Conservation (phyloP, 805 yeast species). For the Ogataea methanolica region DNA sequence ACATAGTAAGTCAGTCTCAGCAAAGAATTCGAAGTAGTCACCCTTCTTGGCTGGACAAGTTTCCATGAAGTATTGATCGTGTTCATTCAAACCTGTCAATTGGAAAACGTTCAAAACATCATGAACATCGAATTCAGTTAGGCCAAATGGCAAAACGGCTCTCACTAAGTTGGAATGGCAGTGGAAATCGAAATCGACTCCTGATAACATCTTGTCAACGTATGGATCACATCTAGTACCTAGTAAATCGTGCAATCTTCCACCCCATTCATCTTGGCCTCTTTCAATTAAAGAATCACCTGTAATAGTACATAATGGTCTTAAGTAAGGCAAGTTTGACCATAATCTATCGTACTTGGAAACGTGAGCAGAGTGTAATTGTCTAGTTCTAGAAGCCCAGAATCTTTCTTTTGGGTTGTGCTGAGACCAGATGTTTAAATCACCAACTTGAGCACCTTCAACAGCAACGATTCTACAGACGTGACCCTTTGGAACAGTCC, state of each 20-base stretch:
- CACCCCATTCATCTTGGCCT: constrained; percentile 61
- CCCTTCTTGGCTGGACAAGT: constrained; percentile 57
- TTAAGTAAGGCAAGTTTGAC: constrained; percentile 61
- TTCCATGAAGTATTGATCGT: constrained; percentile 68
- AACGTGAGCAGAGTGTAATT: constrained; percentile 59
- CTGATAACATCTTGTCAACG: constrained; percentile 58
- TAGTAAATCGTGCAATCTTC: constrained; percentile 58
- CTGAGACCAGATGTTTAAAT: constrained; percentile 59
- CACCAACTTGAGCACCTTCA: constrained; percentile 70
- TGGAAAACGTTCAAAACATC: constrained; percentile 68
- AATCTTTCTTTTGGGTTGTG: constrained; percentile 59
- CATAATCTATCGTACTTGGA: constrained; percentile 57
- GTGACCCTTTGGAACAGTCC: constrained; percentile 57
- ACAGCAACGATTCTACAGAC: constrained; percentile 59
- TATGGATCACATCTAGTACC: constrained; percentile 72
- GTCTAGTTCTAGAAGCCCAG: constrained; percentile 70
- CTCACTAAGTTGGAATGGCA: constrained; percentile 63
- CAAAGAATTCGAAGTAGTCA: constrained; percentile 63
- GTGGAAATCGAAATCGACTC: constrained; percentile 61
- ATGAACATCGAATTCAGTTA: constrained; percentile 63
- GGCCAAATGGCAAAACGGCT: constrained; percentile 54
- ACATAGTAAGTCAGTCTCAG: constrained; percentile 59
- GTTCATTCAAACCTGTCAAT: constrained; percentile 60
- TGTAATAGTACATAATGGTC: constrained; percentile 61
- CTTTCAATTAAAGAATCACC: constrained; percentile 53